Conservation (phyloP, 2,329 filamentous ascomycete genomes). For the Xylaria arbuscula region DNA sequence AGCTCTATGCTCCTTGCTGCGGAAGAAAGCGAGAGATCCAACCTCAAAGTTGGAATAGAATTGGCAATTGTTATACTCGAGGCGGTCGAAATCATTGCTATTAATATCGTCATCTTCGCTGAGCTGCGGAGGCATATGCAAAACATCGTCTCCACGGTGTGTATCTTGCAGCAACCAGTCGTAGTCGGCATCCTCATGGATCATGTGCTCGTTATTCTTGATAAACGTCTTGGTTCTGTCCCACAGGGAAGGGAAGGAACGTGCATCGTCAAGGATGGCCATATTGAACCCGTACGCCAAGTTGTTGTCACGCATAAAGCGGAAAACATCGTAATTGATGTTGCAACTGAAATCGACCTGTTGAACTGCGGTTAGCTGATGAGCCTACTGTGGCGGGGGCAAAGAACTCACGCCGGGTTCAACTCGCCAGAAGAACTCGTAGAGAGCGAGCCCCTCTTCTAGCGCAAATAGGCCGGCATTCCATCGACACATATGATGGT, state of each 20-base stretch:
- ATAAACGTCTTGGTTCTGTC: constrained; percentile 60
- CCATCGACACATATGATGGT: constrained; percentile 85
- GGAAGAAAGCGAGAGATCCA: constrained; percentile 63
- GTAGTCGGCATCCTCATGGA: constrained; percentile 61
- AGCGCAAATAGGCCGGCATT: constrained; percentile 85
- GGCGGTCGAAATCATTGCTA: constrained; percentile 42
- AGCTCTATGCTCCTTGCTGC: constrained; percentile 57
- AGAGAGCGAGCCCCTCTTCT: constrained; percentile 74
- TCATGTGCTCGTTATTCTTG: constrained; percentile 55
- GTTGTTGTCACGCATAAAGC: constrained; percentile 85
- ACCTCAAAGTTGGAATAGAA: constrained; percentile 67
- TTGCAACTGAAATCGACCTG: constrained; percentile 66
- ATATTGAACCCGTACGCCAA: constrained; percentile 78
- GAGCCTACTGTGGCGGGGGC: background rate
- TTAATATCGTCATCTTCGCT: constrained; percentile 23
- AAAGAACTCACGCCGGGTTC: constrained; percentile 65
- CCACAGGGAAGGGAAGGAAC: constrained; percentile 59
- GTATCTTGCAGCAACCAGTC: constrained; percentile 58
- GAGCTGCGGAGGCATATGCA: background rate
- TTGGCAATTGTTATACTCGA: constrained; percentile 62
- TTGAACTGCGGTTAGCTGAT: constrained; percentile 36
- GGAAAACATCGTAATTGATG: constrained; percentile 87
- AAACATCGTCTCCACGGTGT: constrained; percentile 32
- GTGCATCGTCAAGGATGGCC: constrained; percentile 58
- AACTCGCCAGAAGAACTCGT: constrained; percentile 70